A percentile compares a stretch with the other conserved stretches of the same genome.
These are phyloP conservation scores for Loxodes magnus DNA, from an alignment of 73 alveolate genomes.

Conservation along the genomic window DNA sequence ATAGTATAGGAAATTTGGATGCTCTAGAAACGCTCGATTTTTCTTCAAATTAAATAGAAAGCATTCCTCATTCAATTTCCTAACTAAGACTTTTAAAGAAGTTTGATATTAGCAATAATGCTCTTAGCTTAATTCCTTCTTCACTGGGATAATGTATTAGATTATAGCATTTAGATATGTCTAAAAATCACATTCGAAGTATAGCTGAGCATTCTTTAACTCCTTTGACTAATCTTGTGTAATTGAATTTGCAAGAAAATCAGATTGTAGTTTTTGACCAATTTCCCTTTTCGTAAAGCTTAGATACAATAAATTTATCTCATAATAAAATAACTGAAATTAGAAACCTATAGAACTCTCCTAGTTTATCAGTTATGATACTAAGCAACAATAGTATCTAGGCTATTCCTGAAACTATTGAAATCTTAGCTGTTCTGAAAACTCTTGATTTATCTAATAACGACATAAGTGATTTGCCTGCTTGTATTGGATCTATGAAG, in stretches of 20 bases:
- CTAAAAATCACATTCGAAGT: conserved; percentile 51
- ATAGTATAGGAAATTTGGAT: conserved; percentile 47
- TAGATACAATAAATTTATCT: too few relatives aligned
- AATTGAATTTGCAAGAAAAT: too few relatives aligned
- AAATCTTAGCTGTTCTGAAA: conserved; percentile 48
- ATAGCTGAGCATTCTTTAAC: conserved; percentile 50
- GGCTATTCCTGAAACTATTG: too few relatives aligned
- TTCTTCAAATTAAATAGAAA: conserved; percentile 39
- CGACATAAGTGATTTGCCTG: conserved; percentile 78
- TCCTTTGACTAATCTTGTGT: too few relatives aligned
- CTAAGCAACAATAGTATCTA: too few relatives aligned
- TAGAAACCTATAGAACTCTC: too few relatives aligned
- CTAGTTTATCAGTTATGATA: too few relatives aligned
- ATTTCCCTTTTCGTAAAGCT: too few relatives aligned
- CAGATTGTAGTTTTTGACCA: too few relatives aligned
- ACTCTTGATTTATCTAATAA: conserved; percentile 90
- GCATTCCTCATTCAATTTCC: conserved; percentile 53
- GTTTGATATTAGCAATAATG: conserved; percentile 56
- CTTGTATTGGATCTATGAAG: conserved; percentile 67
- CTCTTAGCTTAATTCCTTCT: conserved; percentile 45
- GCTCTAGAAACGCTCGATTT: conserved; percentile 56
- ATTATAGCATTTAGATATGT: conserved; percentile 53
- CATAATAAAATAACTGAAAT: too few relatives aligned
- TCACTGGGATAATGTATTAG: conserved; percentile 33
- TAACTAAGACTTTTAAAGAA: conserved; percentile 43